Evolutionary conservation across 1,284 basidiomycete species (phyloP).

Genomic region (Sphagnurus paluster): DNA sequence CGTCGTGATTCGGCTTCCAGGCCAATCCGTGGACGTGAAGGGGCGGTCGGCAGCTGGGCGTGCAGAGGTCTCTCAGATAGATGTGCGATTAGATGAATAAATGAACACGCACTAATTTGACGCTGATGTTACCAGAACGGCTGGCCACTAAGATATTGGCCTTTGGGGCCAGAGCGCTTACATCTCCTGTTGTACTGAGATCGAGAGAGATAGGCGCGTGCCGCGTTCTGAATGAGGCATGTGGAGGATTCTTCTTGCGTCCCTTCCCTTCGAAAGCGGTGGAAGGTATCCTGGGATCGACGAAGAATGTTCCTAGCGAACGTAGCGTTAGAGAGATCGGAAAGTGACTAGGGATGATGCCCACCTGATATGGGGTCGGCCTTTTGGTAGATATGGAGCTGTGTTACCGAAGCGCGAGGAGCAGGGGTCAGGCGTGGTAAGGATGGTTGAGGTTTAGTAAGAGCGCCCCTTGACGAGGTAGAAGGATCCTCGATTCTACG

Average conservation of each 20-base stretch:
- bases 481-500: background rate
- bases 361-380: slow-evolving; percentile 30
- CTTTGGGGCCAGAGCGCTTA: slow-evolving; percentile 23
- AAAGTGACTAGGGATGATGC: background rate
- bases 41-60: slow-evolving; percentile 26
- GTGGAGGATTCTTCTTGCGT: slow-evolving; percentile 28
- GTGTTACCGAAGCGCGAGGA: slow-evolving; percentile 22
- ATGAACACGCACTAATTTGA: slow-evolving; percentile 34
- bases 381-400: slow-evolving; percentile 30
- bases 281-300: slow-evolving; percentile 33
- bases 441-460: background rate
- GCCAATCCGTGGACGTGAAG: slow-evolving; percentile 33
- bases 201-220: slow-evolving; percentile 36
- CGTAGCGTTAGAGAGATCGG: background rate
- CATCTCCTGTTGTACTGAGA: slow-evolving; percentile 34
- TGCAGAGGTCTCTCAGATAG: background rate
- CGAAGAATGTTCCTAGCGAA: slow-evolving; percentile 32
- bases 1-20: slow-evolving; percentile 34
- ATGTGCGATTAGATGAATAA: background rate
- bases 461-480: background rate
- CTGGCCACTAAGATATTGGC: slow-evolving; percentile 35
- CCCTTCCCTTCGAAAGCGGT: slow-evolving; percentile 23
- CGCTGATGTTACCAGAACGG: slow-evolving; percentile 33
- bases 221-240: slow-evolving; percentile 40
- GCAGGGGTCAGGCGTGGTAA: background rate